Percentiles rank a stretch among this genome's conserved stretches.
Conservation (phyloP, 208 protist species). For the Trichomonas vaginalis region DNA sequence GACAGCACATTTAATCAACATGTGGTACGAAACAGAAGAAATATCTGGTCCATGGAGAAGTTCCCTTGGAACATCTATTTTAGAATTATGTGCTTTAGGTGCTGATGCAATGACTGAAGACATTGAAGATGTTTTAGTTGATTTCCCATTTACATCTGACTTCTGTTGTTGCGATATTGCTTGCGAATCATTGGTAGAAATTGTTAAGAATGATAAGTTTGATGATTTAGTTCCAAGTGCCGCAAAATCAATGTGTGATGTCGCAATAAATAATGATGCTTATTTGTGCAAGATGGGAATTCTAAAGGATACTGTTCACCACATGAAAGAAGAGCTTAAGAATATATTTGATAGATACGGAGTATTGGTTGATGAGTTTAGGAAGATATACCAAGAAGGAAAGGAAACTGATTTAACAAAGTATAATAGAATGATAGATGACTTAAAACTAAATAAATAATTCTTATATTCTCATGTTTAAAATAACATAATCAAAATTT, state of each 20-base stretch:
- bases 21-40: background rate
- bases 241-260: background rate
- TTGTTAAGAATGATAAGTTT: background rate
- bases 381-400: background rate
- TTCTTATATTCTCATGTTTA: too few relatives aligned
- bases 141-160: background rate
- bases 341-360: background rate
- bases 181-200: background rate
- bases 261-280: background rate
- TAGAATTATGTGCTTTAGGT: background rate
- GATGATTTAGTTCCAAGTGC: background rate
- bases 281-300: background rate
- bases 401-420: background rate
- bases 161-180: background rate
- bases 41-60: background rate
- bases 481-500: too few relatives aligned
- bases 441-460: background rate
- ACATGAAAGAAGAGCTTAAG: background rate
- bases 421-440: background rate
- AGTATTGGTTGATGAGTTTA: background rate
- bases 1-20: background rate
- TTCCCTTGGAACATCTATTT: background rate
- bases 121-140: background rate
- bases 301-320: background rate
- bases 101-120: background rate